Percentiles rank a stretch among this genome's conserved stretches.
Evolutionary conservation across 148 eudicot genomes (phyloP).

Genomic region (Beta vulgaris): DNA sequence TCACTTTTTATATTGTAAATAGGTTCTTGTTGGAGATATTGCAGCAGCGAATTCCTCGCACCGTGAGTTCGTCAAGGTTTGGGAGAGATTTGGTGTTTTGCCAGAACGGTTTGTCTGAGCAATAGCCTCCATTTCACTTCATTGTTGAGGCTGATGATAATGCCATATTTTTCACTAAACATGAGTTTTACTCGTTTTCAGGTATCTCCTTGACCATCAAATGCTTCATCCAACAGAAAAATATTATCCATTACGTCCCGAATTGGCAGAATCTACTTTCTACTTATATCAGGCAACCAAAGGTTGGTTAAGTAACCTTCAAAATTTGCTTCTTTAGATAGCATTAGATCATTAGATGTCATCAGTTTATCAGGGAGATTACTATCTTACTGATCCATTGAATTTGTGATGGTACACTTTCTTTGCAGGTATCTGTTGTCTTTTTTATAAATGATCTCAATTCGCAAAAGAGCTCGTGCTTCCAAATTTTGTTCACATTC

Average conservation of each 20-base stretch:
- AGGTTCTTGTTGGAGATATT: constrained; percentile 96
- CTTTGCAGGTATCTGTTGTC: background rate
- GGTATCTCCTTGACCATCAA: constrained; percentile 92
- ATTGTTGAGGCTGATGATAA: constrained; percentile 4
- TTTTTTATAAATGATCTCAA: background rate
- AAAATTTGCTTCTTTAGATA: background rate
- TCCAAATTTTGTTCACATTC: background rate
- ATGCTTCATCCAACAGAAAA: constrained; percentile 94
- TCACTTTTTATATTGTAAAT: constrained; percentile 23
- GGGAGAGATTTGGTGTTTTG: constrained; percentile 85
- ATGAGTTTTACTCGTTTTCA: constrained; percentile 22
- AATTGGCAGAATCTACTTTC: constrained; percentile 92
- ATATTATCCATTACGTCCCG: constrained; percentile 96
- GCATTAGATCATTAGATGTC: background rate
- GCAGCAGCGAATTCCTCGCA: constrained; percentile 91
- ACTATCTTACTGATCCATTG: background rate
- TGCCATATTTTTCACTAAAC: background rate
- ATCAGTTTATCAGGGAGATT: background rate
- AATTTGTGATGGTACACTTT: background rate
- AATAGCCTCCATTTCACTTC: background rate
- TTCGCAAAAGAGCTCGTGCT: background rate
- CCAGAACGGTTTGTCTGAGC: constrained; percentile 70
- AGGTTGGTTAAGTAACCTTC: constrained; percentile 44
- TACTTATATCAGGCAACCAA: constrained; percentile 96
- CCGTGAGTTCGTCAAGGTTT: constrained; percentile 81